These are phyloP conservation scores for Colletotrichum tanaceti DNA, from an alignment of 2,329 filamentous ascomycete genomes.

Conservation along the genomic window DNA sequence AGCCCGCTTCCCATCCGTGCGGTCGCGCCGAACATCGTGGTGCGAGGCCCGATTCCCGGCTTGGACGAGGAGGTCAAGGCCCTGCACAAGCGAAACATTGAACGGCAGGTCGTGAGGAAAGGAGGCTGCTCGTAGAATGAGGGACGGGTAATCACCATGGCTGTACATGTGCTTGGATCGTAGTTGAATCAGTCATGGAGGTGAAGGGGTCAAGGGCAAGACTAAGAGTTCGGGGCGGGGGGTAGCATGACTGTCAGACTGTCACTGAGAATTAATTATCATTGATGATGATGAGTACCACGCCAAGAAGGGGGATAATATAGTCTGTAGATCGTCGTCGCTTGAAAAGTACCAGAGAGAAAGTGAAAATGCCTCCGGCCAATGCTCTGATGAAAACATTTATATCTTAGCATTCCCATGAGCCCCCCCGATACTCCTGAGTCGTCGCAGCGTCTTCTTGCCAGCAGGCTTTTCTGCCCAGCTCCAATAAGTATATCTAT, in stretches of 20 bases:
- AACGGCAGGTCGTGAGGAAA: background rate
- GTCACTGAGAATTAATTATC: too few species aligned
- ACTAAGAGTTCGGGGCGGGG: too few species aligned
- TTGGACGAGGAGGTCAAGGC: constrained; percentile 47
- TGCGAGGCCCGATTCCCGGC: constrained; percentile 48
- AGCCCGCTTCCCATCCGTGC: constrained; percentile 46
- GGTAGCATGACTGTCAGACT: too few species aligned
- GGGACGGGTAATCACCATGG: too few species aligned
- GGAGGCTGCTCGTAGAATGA: too few species aligned
- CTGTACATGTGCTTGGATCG: too few species aligned
- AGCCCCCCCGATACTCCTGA: background rate
- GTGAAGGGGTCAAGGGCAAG: too few species aligned
- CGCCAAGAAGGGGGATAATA: too few species aligned
- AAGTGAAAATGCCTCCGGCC: background rate
- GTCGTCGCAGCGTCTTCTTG: background rate
- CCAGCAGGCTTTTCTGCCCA: too few species aligned
- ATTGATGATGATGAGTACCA: too few species aligned
- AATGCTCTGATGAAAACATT: background rate
- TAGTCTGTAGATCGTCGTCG: background rate
- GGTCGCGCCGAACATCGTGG: constrained; percentile 46
- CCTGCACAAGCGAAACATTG: constrained; percentile 42
- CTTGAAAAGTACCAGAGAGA: background rate
- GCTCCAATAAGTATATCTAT: background rate
- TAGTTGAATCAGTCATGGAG: too few species aligned
- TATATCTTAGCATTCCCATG: background rate